Base-by-base conservation (phyloP, 2,329 filamentous ascomycete genomes). In the Dothideomycetes sp. region DNA sequence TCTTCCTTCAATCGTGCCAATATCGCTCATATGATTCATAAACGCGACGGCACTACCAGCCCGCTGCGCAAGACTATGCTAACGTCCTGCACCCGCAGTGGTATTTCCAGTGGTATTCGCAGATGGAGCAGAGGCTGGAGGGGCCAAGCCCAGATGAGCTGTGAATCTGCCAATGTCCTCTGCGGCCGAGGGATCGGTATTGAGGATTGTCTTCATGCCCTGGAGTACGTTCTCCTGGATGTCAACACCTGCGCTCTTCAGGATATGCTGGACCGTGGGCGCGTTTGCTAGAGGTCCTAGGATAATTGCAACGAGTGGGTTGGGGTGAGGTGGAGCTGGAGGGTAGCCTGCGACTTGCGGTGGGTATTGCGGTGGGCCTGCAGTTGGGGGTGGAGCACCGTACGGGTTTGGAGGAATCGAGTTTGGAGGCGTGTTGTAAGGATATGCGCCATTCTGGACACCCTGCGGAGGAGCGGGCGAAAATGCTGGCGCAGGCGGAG, bases 181-280 rank as follows among this genome's bases (percentile, higher is more conserved):
- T 16, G 76, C 69, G 0, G 84, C 75, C 16, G 70, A 71, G 0
- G 77, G 75, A 40, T 86, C 78, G 9, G 70, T 67, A 36, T 78
- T 71, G 17, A 86, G 69, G 11, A 89, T 79, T 30, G 73, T 69
- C 37, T 73, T 70, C 45, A 95, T 74, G 19, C 91, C 75, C 40
- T 74, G 69, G 73, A 91, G 81, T 54, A 93, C 84, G 12, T 73
- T 50, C 34, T 59, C 55, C 8, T 51, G 51, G 19, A 67, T 57
- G 5, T 51, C 47, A 5, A 58, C 52, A 12, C 56, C 54, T 8
- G 56, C 41, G 17, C 36, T 51, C 3, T 47, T 43, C n/a, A 69
- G 47, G 14, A 68, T 55, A 38, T 57, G 52, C 31, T 55, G 49
- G 10, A 67, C 63, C 12, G 64, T 62, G 1, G 65, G 62, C 3